Conservation (phyloP, 345 rosid species). For the Camelina hispida region DNA sequence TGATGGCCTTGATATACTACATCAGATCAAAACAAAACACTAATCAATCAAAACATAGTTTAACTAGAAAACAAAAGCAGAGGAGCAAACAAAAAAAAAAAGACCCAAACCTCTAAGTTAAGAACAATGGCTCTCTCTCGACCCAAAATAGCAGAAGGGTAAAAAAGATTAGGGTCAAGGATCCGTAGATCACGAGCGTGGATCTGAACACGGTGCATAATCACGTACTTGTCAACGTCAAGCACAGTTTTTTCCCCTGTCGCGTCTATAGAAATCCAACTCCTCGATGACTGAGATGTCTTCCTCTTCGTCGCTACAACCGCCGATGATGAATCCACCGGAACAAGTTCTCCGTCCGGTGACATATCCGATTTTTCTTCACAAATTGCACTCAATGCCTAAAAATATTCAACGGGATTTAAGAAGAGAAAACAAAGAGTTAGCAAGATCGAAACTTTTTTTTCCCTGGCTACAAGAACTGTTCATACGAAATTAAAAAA, state of each 20-base stretch:
- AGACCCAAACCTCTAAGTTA: slow-evolving; percentile 70
- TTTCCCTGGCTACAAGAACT: not conserved
- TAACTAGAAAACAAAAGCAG: not conserved
- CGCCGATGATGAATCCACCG: slow-evolving; percentile 63
- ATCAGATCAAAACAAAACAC: not conserved
- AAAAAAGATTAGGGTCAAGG: slow-evolving; percentile 79
- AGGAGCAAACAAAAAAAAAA: not conserved
- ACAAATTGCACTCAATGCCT: not conserved
- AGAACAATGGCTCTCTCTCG: slow-evolving; percentile 91
- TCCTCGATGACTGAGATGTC: slow-evolving; percentile 62
- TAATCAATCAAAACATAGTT: not conserved
- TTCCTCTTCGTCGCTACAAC: slow-evolving; percentile 72
- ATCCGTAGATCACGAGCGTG: slow-evolving; percentile 97
- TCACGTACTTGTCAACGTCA: slow-evolving; percentile 81
- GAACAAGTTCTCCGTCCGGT: slow-evolving; percentile 62
- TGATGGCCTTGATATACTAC: slow-evolving; percentile 96
- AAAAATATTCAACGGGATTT: not conserved
- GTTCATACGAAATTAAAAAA: not conserved
- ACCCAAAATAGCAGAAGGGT: slow-evolving; percentile 92
- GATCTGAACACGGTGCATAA: slow-evolving; percentile 95
- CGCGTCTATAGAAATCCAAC: slow-evolving; percentile 74
- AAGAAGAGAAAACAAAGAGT: not conserved
- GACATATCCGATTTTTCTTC: slow-evolving; percentile 49
- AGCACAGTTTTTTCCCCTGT: slow-evolving; percentile 62
- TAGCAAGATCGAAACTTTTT: not conserved